Evolutionary conservation across 495 filamentous ascomycete species (phyloP), one percentile per base, ranked within the genome.

Genomic region (Podospora appendiculata): DNA sequence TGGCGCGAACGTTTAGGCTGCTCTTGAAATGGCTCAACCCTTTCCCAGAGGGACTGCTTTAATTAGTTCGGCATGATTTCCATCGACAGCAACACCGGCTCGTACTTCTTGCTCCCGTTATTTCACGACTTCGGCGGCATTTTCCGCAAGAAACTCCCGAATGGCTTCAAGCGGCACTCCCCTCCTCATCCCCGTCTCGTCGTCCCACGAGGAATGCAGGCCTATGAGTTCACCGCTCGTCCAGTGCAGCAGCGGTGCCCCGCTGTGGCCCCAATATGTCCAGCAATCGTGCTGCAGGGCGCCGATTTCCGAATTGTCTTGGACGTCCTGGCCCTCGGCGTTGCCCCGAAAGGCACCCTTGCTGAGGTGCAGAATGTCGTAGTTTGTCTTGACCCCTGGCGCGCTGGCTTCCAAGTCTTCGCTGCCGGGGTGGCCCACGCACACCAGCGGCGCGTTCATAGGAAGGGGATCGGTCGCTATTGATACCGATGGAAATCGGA

Each of bases 201-300:
- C 74, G 48, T 76, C 68, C 73, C 74, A 78, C 9, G 61, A 69
- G 17, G 71, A 74, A 64, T 77, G 73, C 45, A 77, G 39, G 6
- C 71, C 74, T 14, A 75, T 56, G 47, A 78, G 55, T 14, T 40
- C 54, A 10, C 70, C 66, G 1, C 58, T 57, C 43, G 52, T 53
- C 33, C 42, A 39, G 3, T 67, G 58, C 8, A 75, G 32, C 17
- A 78, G 51, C 32, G 71, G 73, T 9, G 73, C 71, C 1, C 74
- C 74, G 9, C 67, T 74, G 54, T 77, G 74, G 13, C 73, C 76
- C 76, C 74, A 79, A 56, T 76, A 78, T n/a, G 76, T 78, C 76
- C 73, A 78, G 44, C 72, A 74, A 56, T 75, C 64, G 54, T 77
- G 75, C 68, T 66, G 71, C 51, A 77, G 54, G 8, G 68, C 66